Conservation (phyloP, 129 eudicot species). For the Escallonia herrerae region DNA sequence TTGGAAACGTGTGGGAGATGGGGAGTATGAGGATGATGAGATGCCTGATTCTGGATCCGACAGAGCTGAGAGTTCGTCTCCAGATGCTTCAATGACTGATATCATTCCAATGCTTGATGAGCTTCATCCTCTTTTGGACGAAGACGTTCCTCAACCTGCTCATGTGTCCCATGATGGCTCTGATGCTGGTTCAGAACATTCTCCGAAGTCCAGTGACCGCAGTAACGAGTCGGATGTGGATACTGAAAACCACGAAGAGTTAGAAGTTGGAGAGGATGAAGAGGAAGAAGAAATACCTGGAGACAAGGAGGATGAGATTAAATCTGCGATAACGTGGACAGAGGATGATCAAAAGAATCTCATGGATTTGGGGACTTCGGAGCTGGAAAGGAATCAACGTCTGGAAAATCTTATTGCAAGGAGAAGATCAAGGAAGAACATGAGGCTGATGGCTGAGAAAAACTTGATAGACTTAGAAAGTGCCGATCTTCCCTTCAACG, state of each 20-base stretch:
- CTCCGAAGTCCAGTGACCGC: constrained; percentile 28
- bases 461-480: constrained; percentile 75
- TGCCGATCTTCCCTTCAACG: constrained; percentile 54
- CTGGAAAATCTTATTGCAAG: constrained; percentile 84
- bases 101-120: constrained; percentile 90
- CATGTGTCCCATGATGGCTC: constrained; percentile 35
- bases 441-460: constrained; percentile 61
- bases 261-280: constrained; percentile 48
- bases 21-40: constrained; percentile 37
- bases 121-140: constrained; percentile 82
- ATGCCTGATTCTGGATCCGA: constrained; percentile 66
- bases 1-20: constrained; percentile 51
- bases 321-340: constrained; percentile 78
- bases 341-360: constrained; percentile 95
- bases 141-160: constrained; percentile 36
- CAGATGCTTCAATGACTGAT: constrained; percentile 95
- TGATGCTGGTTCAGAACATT: constrained; percentile 40
- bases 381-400: constrained; percentile 76
- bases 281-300: constrained; percentile 35
- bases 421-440: constrained; percentile 59
- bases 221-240: constrained; percentile 54
- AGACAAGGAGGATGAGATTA: constrained; percentile 41
- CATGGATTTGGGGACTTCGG: constrained; percentile 83
- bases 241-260: constrained; percentile 31
- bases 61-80: constrained; percentile 88